Conservation (phyloP, 208 protist genomes). For the Leptomonas pyrrhocoris region DNA sequence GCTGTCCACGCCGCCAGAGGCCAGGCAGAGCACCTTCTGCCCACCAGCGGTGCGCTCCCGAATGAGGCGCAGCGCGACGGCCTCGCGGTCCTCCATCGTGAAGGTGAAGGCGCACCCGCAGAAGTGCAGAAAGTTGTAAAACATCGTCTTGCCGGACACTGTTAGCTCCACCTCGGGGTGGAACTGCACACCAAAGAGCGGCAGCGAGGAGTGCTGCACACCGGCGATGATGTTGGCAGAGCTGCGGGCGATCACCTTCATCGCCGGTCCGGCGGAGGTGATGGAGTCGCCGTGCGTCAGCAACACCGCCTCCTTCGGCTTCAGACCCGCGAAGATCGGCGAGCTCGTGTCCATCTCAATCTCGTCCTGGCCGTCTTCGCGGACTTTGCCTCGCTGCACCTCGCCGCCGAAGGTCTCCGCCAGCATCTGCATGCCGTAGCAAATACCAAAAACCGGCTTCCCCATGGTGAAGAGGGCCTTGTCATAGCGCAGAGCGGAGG, state of each 20-base stretch:
- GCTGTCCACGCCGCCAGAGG: slow-evolving; percentile 98
- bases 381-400: slow-evolving; percentile 83
- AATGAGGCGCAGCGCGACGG: slow-evolving; percentile 90
- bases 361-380: slow-evolving; percentile 96
- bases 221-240: slow-evolving; percentile 81
- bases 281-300: slow-evolving; percentile 96
- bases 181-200: slow-evolving; percentile 96
- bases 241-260: slow-evolving; percentile 72
- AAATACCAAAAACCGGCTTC: slow-evolving; percentile 96
- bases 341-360: slow-evolving; percentile 70
- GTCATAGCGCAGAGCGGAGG: slow-evolving; percentile 87
- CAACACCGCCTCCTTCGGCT: slow-evolving; percentile 72
- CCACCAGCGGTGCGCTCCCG: slow-evolving; percentile 76
- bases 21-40: slow-evolving; percentile 95
- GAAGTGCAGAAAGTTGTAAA: slow-evolving; percentile 95
- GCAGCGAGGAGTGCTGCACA: slow-evolving; percentile 64
- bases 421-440: slow-evolving; percentile 98
- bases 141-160: slow-evolving; percentile 91
- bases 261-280: slow-evolving; percentile 35
- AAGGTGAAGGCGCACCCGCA: slow-evolving; percentile 81
- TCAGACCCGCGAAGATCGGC: slow-evolving; percentile 72
- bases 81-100: slow-evolving; percentile 90
- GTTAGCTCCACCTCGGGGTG: slow-evolving; percentile 98
- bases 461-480: slow-evolving; percentile 70
- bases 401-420: slow-evolving; percentile 82